Base-by-base conservation (phyloP, 495 filamentous ascomycete species). In the Pyrenula massariospora region DNA sequence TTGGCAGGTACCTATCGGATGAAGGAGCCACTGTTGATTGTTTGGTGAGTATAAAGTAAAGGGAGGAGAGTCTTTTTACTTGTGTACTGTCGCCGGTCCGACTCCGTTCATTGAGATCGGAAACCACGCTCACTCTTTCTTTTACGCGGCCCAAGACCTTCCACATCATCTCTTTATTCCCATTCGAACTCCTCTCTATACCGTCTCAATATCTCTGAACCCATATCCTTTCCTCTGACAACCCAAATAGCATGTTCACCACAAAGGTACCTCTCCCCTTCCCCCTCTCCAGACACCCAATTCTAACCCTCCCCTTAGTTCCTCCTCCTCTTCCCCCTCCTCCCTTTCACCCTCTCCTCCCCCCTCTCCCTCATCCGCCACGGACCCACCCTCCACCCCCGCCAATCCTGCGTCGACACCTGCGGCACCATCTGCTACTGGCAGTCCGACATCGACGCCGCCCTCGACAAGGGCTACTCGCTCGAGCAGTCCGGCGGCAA, bases 401-500 rank as follows among this genome's bases (percentile, higher is more conserved):
- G 22, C 57, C 64, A 58, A 57, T 60, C 25, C 59, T 61, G 61
- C 54, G 42, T 71, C 58, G 60, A 69, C 50, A 71, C 72, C 22
- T 69, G 69, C 52, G 66, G 74, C 54, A 61, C 61, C 0, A 68
- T 59, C 2, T 68, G 56, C 58, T 75, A 75, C 62, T 62, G 59
- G 8, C 63, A 66, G 10, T 60, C 67, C 48, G 68, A 74, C 24
- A 69, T 82, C 53, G 66, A 74, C 36, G 69, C 65, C 0, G 73
- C 78, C 31, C 67, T 75, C 0, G 62, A 72, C 50, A 60, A 74
- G 58, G 78, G 71, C 0, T 76, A 73, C 65, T 57, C 61, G n/a
- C 73, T 81, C 54, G 68, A 74, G 61, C 68, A 77, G 55, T 62
- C 65, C 53, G 81, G 68, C 56, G 78, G 73, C 56, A 82, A 79